A percentile compares a stretch with the other conserved stretches of the same genome.
Evolutionary conservation across 225 moss, liverwort and hornwort species (phyloP).

Genomic region (Thuidium tamariscinum): DNA sequence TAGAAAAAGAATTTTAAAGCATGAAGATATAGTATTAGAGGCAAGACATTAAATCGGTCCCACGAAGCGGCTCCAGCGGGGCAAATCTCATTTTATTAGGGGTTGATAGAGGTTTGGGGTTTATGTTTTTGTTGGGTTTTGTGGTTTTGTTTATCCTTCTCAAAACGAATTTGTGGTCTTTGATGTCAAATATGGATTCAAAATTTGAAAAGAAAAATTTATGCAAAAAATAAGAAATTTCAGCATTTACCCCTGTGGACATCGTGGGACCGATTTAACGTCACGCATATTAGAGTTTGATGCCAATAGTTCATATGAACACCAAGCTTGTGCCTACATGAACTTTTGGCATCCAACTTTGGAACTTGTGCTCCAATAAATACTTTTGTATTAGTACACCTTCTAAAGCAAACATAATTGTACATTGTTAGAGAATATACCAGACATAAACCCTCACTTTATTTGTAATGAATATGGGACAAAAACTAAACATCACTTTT

Average conservation of each 20-base stretch:
- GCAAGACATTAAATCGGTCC: too few relatives aligned
- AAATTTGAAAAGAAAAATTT: too few relatives aligned
- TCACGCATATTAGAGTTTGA: background rate
- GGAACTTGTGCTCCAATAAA: background rate
- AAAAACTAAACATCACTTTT: background rate
- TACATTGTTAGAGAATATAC: background rate
- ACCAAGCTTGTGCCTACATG: background rate
- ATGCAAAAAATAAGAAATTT: too few relatives aligned
- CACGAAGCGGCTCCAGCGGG: too few relatives aligned
- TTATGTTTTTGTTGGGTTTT: too few relatives aligned
- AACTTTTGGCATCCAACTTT: background rate
- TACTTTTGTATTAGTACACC: background rate
- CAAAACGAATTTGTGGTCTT: too few relatives aligned
- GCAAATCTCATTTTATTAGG: too few relatives aligned
- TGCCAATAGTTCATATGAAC: background rate
- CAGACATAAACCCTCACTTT: accelerated
- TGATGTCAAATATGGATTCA: too few relatives aligned
- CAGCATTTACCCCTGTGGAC: too few relatives aligned
- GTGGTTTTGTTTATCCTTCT: too few relatives aligned
- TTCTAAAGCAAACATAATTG: background rate
- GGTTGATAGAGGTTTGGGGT: too few relatives aligned
- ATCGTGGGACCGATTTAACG: too few relatives aligned
- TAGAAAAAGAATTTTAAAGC: background rate
- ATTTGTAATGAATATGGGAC: background rate
- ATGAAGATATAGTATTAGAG: background rate